Conservation (phyloP, 1,284 basidiomycete genomes). For the Ceratobasidium theobromae region DNA sequence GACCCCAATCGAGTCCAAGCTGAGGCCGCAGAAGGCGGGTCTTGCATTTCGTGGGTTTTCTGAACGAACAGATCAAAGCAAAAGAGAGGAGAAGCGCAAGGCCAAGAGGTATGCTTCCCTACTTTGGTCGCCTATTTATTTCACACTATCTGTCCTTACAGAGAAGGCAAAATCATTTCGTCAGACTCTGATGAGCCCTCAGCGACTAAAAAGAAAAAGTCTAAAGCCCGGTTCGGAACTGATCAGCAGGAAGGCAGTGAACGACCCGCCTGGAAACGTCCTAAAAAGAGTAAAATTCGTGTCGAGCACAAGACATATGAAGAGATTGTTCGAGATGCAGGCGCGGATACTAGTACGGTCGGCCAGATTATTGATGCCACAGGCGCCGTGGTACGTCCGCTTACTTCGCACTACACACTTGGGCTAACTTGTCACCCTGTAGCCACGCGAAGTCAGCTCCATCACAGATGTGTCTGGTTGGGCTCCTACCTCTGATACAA, state of each 20-base stretch:
- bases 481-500: constrained; percentile 81
- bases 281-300: constrained; percentile 80
- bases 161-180: constrained; percentile 63
- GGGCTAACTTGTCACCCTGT: neutral
- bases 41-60: constrained; percentile 84
- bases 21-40: constrained; percentile 78
- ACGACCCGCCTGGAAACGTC: constrained; percentile 73
- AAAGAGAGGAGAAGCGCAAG: constrained; percentile 64
- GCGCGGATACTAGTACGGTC: constrained; percentile 56
- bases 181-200: constrained; percentile 66
- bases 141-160: constrained; percentile 1
- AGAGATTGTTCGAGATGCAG: constrained; percentile 85
- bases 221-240: constrained; percentile 49
- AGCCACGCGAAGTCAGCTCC: constrained; percentile 82
- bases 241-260: constrained; percentile 50
- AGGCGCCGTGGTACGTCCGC: constrained; percentile 72
- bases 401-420: neutral
- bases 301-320: constrained; percentile 95
- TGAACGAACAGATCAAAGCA: constrained; percentile 77
- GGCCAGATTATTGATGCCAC: constrained; percentile 94
- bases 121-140: neutral
- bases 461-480: constrained; percentile 78
- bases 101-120: constrained; percentile 59
- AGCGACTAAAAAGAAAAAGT: constrained; percentile 48
- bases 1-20: constrained; percentile 81